Percentiles rank a stretch among this genome's conserved stretches.
Conservation (phyloP, 768 basidiomycete genomes). For the Boletus tylopilopsis region DNA sequence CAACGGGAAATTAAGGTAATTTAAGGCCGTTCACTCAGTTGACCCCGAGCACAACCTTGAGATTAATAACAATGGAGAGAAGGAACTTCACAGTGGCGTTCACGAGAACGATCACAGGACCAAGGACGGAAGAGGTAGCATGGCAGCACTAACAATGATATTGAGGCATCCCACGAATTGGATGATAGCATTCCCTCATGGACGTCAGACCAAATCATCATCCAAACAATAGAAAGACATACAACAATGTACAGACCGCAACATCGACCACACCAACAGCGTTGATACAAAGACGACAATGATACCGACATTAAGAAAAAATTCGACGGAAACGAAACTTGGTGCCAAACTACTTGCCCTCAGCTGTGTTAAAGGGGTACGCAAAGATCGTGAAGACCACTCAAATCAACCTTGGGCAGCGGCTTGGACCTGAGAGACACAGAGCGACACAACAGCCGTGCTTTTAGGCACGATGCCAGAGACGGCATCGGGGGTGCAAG, state of each 20-base stretch:
- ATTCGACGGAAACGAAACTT: accelerated
- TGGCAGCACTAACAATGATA: background rate
- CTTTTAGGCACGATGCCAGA: conserved; percentile 9
- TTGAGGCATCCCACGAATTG: conserved; percentile 13
- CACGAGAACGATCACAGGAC: conserved; percentile 7
- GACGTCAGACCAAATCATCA: background rate
- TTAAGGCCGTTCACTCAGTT: background rate
- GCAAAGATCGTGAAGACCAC: conserved; percentile 6
- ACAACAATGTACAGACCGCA: conserved; percentile 12
- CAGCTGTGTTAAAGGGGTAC: conserved; percentile 4
- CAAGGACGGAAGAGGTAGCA: conserved; percentile 4
- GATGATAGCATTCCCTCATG: background rate
- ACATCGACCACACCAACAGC: conserved; percentile 4
- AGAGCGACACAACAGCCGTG: conserved; percentile 4
- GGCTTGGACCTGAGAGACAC: conserved; percentile 10
- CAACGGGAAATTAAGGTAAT: background rate
- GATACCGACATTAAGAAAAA: too few species aligned
- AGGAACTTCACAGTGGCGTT: background rate
- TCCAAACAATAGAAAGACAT: background rate
- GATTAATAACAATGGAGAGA: background rate
- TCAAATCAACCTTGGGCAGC: conserved; percentile 1
- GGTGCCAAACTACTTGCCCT: background rate
- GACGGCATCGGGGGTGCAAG: conserved; percentile 9
- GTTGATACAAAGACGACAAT: background rate
- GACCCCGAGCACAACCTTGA: background rate